Evolutionary conservation across 176 grass and related monocot genomes (phyloP), one percentile per base, ranked within the genome.

Genomic region (Rhynchospora pubera): DNA sequence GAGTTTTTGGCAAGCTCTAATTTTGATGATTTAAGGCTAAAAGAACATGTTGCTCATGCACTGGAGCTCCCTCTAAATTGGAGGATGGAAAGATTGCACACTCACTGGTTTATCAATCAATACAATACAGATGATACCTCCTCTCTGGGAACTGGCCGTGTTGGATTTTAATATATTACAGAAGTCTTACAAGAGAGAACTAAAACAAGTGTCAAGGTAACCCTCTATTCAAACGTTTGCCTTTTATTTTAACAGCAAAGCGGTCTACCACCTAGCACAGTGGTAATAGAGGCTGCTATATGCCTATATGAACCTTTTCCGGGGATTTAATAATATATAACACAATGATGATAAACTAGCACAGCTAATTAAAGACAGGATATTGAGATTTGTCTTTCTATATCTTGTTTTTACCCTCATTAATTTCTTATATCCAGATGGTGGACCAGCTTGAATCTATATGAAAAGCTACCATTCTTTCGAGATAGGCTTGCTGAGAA

Each of bases 151-250:
- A 51, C 50, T 88, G 16, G 75, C 86, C 11, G 69, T 56, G 64
- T 66, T 84, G 42, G 86, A 88, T 60, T 88, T 84, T 69, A 88
- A 88, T 52, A 11, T 60, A 42, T 3, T 88, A n/a, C 86, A 88
- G 19, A 78, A 43, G n/a, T 28, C 46, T 0, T 57, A 87, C 43
- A 73, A 24, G 67, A 56, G 19, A 59, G 86, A 87, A 48, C 86
- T 87, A 62, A 79, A 77, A 13, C 43, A 67, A 48, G 39, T 78
- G 0, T 87, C 85, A 21, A 83, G 80, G 85, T 87, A 83, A 16
- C 34, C 2, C 2, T 39, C 34, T 39, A 39, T 39, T 39, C 34
- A 39, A 39, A 39, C 34, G 3, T 39, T 39, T 39, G 34, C 34
- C 34, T 39, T 39, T 39, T 39, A 39, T 39, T 39, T 39, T 39